phyloP scores from a whole-genome alignment of 2,329 filamentous ascomycete species.

The Pseudogymnoascus sp. region DNA sequence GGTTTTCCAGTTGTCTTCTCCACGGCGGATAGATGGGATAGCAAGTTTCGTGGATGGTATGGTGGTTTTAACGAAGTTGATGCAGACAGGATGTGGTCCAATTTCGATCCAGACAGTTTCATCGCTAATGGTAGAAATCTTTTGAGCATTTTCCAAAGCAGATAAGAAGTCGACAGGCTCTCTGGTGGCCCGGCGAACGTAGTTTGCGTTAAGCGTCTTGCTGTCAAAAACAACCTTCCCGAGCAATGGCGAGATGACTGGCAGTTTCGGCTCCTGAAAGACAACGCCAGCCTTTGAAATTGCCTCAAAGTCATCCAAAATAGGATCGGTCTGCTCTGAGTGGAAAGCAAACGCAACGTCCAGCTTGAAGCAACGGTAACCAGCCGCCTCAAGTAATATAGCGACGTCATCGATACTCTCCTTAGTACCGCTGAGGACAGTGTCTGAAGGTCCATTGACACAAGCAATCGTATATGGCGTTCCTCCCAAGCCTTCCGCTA shows the following conservation, averaged over 20 bases:
- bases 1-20: slow-evolving; percentile 49
- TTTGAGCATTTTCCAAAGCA: slow-evolving; percentile 51
- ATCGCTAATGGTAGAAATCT: slow-evolving; percentile 51
- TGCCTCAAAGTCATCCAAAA: slow-evolving; percentile 49
- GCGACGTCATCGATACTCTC: slow-evolving; percentile 46
- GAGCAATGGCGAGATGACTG: slow-evolving; percentile 59
- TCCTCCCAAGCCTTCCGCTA: slow-evolving; percentile 37
- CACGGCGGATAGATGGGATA: slow-evolving; percentile 45
- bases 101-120: slow-evolving; percentile 65
- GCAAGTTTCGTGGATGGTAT: slow-evolving; percentile 39
- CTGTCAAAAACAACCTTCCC: slow-evolving; percentile 51
- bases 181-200: slow-evolving; percentile 58
- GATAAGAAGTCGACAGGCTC: slow-evolving; percentile 62
- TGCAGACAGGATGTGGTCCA: slow-evolving; percentile 62
- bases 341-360: slow-evolving; percentile 60
- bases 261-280: slow-evolving; percentile 48
- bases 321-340: slow-evolving; percentile 54
- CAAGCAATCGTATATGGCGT: slow-evolving; percentile 48
- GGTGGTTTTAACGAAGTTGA: slow-evolving; percentile 57
- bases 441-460: slow-evolving; percentile 67
- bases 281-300: slow-evolving; percentile 40
- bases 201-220: slow-evolving; percentile 49
- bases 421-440: slow-evolving; percentile 56
- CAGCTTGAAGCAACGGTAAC: slow-evolving; percentile 51
- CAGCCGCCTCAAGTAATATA: slow-evolving; percentile 37